Evolutionary conservation across 371 early-diverging fungal species (phyloP), one percentile per base, ranked within the genome.

Genomic region (Mortierella polycephala): DNA sequence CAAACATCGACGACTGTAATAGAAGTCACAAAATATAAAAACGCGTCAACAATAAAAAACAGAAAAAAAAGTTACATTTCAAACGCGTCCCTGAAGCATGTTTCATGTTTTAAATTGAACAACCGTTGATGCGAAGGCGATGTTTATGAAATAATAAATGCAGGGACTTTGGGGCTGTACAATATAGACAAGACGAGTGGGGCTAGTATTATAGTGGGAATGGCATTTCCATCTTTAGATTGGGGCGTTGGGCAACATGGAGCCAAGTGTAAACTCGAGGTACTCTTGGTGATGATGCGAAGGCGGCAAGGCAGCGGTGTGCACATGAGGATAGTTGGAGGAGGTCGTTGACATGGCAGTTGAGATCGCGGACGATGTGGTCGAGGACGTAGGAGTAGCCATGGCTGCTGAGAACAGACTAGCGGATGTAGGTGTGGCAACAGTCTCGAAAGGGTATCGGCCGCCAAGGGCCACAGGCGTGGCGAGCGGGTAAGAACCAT

Each of bases 221-320:
- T 30, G 13, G 11, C 21, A 21, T 39, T 57, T 45, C n/a, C 45
- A 45, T 30, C 7, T 45, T 40, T 56, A 71, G 20, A 71, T 60
- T 37, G 71, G 61, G 13, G 63, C 45, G 21, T 69, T 69, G 44
- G 75, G 58, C 57, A 69, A 37, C 57, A 75, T 61, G 52, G 60
- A 52, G 8, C 76, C 76, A 21, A 75, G 67, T 12, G 77, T 64
- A 45, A 64, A 71, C 65, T 77, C 77, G n/a, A 77, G 68, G 54
- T 71, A 77, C 58, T 77, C 77, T 62, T 77, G 77, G 41, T 77
- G 71, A n/a, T 77, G 77, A 58, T 77, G 77, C 50, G 77, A 77
- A 5, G 77, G 77, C 12, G 77, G 77, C 50, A 77, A 47, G 20
- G 77, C 71, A 1, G 72, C 50, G 12, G 72, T 67, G 57, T 77